phyloP scores from a whole-genome alignment of 345 rosid species.

The Populus davidiana region DNA sequence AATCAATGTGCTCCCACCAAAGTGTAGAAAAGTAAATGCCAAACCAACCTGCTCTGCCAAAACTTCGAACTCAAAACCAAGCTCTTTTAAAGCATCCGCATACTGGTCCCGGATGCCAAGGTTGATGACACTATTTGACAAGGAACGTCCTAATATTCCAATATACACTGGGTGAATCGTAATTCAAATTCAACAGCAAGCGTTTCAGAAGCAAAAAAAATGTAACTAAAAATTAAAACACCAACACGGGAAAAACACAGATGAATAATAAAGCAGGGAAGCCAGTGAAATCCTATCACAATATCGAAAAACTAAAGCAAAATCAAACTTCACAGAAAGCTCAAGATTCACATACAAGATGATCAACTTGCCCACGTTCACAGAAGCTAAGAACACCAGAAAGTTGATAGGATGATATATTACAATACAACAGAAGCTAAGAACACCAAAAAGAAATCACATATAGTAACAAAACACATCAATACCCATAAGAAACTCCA shows the following conservation, averaged over 20 bases:
- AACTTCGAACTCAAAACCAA: constrained; percentile 52
- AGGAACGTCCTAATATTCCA: constrained; percentile 40
- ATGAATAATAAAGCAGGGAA: background rate
- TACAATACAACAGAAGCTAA: background rate
- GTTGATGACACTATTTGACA: constrained; percentile 47
- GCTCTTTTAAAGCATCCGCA: constrained; percentile 44
- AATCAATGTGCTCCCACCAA: background rate
- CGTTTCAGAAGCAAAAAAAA: background rate
- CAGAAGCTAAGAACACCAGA: background rate
- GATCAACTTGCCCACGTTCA: no score
- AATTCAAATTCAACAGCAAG: constrained; percentile 13
- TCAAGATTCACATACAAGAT: no score
- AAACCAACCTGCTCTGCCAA: constrained; percentile 50
- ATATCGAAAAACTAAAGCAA: background rate
- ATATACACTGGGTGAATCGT: background rate
- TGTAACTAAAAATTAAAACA: background rate
- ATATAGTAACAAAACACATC: background rate
- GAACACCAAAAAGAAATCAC: background rate
- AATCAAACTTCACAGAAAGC: background rate
- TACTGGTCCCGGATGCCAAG: constrained; percentile 44
- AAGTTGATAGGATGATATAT: background rate
- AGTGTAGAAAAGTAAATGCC: constrained; percentile 1
- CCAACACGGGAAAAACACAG: background rate
- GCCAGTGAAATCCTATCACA: background rate
- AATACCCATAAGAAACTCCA: constrained; percentile 54